A percentile compares a stretch with the other conserved stretches of the same genome.
phyloP scores from a whole-genome alignment of 2,329 filamentous ascomycete species.

The Penicillium decumbens region DNA sequence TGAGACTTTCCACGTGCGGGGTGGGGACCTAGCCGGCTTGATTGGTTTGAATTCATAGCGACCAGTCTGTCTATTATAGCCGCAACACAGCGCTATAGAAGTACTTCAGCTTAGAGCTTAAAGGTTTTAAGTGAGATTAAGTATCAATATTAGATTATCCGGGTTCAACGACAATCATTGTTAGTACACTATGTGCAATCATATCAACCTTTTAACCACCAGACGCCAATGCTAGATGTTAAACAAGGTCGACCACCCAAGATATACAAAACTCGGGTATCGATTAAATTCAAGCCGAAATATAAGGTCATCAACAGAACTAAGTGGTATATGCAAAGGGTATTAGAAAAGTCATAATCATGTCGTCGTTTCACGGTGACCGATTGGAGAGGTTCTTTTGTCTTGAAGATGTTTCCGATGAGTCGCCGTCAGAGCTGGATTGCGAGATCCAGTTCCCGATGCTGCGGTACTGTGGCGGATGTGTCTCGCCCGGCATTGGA shows the following conservation, averaged over 20 bases:
- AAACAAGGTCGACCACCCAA: background rate
- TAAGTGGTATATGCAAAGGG: background rate
- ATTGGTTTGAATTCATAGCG: too few species aligned
- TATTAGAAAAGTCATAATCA: background rate
- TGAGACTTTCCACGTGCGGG: too few species aligned
- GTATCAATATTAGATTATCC: too few species aligned
- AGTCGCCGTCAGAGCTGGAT: slow-evolving; percentile 1
- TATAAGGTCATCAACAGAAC: background rate
- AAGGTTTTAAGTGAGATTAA: too few species aligned
- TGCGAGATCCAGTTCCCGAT: background rate
- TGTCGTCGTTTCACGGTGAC: background rate
- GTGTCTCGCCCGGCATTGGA: slow-evolving; percentile 14
- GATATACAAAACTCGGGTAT: background rate
- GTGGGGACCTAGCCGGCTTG: too few species aligned
- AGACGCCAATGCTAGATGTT: background rate
- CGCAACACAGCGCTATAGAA: too few species aligned
- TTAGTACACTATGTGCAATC: background rate
- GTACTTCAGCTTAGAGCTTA: too few species aligned
- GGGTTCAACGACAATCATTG: background rate
- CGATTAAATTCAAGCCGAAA: background rate
- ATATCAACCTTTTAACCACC: background rate
- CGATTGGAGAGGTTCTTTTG: background rate
- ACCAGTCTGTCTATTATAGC: too few species aligned
- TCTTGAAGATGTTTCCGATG: background rate
- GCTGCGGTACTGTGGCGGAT: background rate